A percentile compares a stretch with the other conserved stretches of the same genome.
Evolutionary conservation across 176 grass and related monocot species (phyloP).

Genomic region (Zoysia japonica): DNA sequence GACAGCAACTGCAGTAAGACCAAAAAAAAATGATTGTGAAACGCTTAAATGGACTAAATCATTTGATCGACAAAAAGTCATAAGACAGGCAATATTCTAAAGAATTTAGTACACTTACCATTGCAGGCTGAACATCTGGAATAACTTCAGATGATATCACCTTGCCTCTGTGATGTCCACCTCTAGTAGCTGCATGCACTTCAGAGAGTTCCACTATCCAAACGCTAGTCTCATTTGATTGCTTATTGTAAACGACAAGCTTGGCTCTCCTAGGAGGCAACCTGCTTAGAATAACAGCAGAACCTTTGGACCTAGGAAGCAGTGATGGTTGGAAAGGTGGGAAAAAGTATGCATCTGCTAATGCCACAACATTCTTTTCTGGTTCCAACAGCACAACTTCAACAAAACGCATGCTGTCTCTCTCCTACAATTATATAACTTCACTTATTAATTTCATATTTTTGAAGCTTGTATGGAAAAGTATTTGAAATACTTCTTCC

Average conservation of each 20-base stretch:
- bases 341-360: constrained; percentile 99
- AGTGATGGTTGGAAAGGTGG: constrained; percentile 98
- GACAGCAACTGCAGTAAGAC: not conserved
- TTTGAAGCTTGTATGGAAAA: not conserved
- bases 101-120: constrained; percentile 59
- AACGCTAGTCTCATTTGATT: constrained; percentile 93
- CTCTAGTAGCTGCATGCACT: constrained; percentile 95
- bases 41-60: not conserved
- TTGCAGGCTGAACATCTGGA: constrained; percentile 92
- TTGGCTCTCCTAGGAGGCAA: constrained; percentile 86
- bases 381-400: constrained; percentile 96
- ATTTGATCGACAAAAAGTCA: not conserved
- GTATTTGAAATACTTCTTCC: not conserved
- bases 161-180: constrained; percentile 98
- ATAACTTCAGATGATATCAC: constrained; percentile 80
- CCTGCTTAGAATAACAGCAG: constrained; percentile 85
- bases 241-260: constrained; percentile 89
- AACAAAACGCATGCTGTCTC: constrained; percentile 97
- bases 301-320: constrained; percentile 88
- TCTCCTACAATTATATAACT: constrained; percentile 56
- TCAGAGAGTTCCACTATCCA: constrained; percentile 96
- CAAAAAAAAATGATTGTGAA: not conserved
- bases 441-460: constrained; percentile 17
- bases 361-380: constrained; percentile 91
- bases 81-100: constrained; percentile 23